These are phyloP conservation scores for Anthracocystis panici-leucophaei DNA, from an alignment of 1,284 basidiomycete genomes.

Conservation along the genomic window DNA sequence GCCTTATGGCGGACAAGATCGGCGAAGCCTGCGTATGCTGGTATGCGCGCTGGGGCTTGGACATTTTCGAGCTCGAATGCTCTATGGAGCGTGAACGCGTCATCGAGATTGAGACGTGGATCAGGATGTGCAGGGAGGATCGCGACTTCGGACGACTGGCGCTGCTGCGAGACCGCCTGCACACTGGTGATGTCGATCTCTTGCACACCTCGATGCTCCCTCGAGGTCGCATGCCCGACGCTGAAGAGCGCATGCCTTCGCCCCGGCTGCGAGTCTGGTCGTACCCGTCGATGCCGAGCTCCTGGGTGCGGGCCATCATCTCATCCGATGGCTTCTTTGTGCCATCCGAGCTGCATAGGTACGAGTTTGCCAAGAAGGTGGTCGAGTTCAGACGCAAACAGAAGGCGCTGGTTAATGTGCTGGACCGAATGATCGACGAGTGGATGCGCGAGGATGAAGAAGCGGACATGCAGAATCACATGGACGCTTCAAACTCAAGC, in stretches of 20 bases:
- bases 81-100: constrained; percentile 62
- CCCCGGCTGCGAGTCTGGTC: constrained; percentile 74
- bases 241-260: constrained; percentile 33
- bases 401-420: constrained; percentile 58
- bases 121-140: constrained; percentile 33
- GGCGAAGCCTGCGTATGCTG: constrained; percentile 90
- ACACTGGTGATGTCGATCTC: constrained; percentile 49
- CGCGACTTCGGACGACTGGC: constrained; percentile 28
- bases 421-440: constrained; percentile 40
- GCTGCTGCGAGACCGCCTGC: constrained; percentile 37
- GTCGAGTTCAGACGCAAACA: constrained; percentile 78
- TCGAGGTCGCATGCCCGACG: constrained; percentile 48
- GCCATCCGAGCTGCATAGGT: constrained; percentile 81
- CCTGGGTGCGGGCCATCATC: constrained; percentile 81
- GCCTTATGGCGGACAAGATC: constrained; percentile 85
- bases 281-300: constrained; percentile 73
- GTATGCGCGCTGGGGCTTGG: constrained; percentile 85
- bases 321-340: constrained; percentile 86
- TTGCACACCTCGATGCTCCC: constrained; percentile 50
- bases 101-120: constrained; percentile 43
- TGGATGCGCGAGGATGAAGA: constrained; percentile 37
- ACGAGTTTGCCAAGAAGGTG: constrained; percentile 80
- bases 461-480: not conserved
- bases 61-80: constrained; percentile 80
- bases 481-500: constrained; percentile 6